Conservation (phyloP, 2,329 filamentous ascomycete genomes). For the Sporothrix dimorphospora region DNA sequence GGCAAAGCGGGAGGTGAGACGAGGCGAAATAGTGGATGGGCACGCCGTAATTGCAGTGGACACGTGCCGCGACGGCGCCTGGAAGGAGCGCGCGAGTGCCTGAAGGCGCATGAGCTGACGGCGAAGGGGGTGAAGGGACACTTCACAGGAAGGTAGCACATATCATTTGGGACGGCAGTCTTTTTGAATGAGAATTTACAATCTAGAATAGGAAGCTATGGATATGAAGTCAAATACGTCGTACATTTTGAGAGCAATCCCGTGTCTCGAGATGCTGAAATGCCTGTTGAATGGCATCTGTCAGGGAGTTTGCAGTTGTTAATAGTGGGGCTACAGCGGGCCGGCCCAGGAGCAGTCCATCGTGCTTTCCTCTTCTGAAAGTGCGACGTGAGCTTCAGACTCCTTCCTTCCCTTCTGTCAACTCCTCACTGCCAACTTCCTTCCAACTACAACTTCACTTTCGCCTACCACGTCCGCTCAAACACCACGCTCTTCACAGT, state of each 20-base stretch:
- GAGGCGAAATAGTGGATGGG: neutral
- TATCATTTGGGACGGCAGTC: neutral
- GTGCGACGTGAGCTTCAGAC: neutral
- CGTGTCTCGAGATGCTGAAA: neutral
- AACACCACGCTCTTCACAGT: constrained; percentile 66
- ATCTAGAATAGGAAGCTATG: neutral
- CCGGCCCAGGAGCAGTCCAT: neutral
- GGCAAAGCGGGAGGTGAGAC: constrained; percentile 12
- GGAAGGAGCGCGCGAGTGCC: constrained; percentile 8
- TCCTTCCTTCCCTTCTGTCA: constrained; percentile 3
- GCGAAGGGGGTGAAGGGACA: neutral
- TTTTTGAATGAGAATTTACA: neutral
- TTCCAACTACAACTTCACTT: neutral
- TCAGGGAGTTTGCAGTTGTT: constrained; percentile 13
- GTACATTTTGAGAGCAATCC: neutral
- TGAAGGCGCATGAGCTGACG: neutral
- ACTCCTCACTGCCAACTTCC: constrained; percentile 5
- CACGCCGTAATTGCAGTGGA: neutral
- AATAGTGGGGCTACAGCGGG: constrained; percentile 14
- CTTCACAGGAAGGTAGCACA: neutral
- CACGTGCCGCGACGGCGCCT: neutral
- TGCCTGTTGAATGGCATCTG: constrained; percentile 16
- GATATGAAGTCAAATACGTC: neutral
- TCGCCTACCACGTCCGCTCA: neutral
- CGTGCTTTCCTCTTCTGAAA: neutral